Evolutionary conservation across 1,139 yeast genomes (phyloP), one percentile per base, ranked within the genome.

Genomic region (Lodderomyces pseudojiufengensis): DNA sequence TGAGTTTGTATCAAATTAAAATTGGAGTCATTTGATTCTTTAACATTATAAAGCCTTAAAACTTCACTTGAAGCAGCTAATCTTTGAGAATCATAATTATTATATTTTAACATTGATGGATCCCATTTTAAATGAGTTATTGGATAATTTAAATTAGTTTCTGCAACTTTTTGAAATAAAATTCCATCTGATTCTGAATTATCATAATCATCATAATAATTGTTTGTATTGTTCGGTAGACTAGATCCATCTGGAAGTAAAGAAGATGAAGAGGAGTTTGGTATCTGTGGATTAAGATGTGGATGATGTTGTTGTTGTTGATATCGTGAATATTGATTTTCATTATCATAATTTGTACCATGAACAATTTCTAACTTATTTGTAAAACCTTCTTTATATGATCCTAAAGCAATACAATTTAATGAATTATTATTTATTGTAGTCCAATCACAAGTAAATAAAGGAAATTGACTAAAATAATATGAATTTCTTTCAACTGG

Each of bases 41-140:
- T 57, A 28, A 79, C 66, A 44, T 76, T 76, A 70, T 86, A 85
- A 18, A 85, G 52, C 36, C 92, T 65, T 38, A 85, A 61, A 32
- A 83, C 80, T 49, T 85, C 95, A 39, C 83, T 78, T 9, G 86
- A 74, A 1, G 90, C 76, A 1, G 86, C 82, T 29, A 85, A 55
- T 38, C 80, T 57, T 42, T 73, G 70, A 7, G 27, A 5, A 10
- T 44, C 41, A 39, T 44, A 38, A 43, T 69, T 58, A 35, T 42
- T 41, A 23, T 49, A 44, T 28, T 42, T 39, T 30, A 38, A 44
- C 58, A 61, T 56, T 15, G 54, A 48, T 36, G 92, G 90, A 48
- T 82, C 87, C 94, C 94, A 84, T 47, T 76, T 80, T 26, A 84
- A 50, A 40, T 75, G 72, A 0, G 95, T 84, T 4, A 79, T 65